Percentiles rank a stretch among this genome's conserved stretches.
phyloP scores from a whole-genome alignment of 1,139 yeast species.

The Pichia sp. region DNA sequence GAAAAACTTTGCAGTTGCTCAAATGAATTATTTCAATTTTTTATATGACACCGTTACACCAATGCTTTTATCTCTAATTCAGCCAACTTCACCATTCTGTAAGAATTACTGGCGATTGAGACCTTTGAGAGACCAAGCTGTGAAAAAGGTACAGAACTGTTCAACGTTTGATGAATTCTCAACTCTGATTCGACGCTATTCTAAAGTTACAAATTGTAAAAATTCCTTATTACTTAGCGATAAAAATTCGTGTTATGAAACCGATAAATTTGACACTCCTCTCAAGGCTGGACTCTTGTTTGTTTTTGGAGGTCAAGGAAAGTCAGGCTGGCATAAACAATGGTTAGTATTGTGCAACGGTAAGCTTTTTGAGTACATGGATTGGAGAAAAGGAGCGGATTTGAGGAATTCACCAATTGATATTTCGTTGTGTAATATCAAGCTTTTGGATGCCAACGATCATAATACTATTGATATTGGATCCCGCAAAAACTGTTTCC shows the following conservation, averaged over 20 bases:
- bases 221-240: conserved; percentile 10
- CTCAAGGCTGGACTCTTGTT: conserved; percentile 31
- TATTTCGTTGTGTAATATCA: conserved; percentile 67
- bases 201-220: not conserved
- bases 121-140: conserved; percentile 18
- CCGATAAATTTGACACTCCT: conserved; percentile 10
- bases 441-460: conserved; percentile 35
- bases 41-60: conserved; percentile 54
- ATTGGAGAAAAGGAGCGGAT: conserved; percentile 72
- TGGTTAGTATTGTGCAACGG: conserved; percentile 78
- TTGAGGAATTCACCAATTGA: conserved; percentile 70
- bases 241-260: conserved; percentile 8
- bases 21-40: conserved; percentile 67
- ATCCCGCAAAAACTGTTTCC: conserved; percentile 61
- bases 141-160: conserved; percentile 21
- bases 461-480: conserved; percentile 28
- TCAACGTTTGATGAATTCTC: conserved; percentile 16
- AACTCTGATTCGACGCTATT: conserved; percentile 6
- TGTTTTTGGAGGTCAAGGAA: conserved; percentile 63
- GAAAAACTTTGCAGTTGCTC: conserved; percentile 60
- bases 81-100: not conserved
- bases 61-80: conserved; percentile 9
- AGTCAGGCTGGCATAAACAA: conserved; percentile 85
- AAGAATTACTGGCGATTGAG: conserved; percentile 14
- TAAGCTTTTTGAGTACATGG: conserved; percentile 64